These are phyloP conservation scores for Penicillium thymicola DNA, from an alignment of 2,329 filamentous ascomycete species.

Conservation along the genomic window DNA sequence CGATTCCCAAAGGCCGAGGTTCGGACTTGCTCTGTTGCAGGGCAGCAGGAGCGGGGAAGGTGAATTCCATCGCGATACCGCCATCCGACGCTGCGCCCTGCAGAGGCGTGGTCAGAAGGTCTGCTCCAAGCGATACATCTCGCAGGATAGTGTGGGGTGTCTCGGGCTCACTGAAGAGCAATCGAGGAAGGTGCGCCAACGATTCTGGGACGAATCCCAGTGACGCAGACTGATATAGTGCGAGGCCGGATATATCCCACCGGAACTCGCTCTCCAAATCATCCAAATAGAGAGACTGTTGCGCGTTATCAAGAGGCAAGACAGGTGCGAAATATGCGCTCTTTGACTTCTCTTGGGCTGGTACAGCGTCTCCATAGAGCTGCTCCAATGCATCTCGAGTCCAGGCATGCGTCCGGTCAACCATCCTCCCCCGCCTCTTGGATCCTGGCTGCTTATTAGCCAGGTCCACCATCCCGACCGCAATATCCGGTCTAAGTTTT, in stretches of 20 bases:
- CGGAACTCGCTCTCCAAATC: conserved; percentile 64
- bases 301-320: conserved; percentile 68
- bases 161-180: conserved; percentile 67
- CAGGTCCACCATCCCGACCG: conserved; percentile 72
- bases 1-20: conserved; percentile 60
- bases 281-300: conserved; percentile 77
- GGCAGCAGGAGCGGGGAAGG: conserved; percentile 56
- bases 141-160: conserved; percentile 75
- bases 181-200: conserved; percentile 63
- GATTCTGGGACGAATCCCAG: conserved; percentile 63
- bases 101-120: conserved; percentile 76
- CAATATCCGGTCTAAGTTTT: conserved; percentile 73
- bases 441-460: conserved; percentile 58
- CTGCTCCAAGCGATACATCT: conserved; percentile 72
- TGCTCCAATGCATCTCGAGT: conserved; percentile 62
- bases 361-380: conserved; percentile 36
- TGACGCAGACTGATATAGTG: conserved; percentile 71
- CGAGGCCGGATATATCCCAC: conserved; percentile 63
- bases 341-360: conserved; percentile 24
- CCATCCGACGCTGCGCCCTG: conserved; percentile 72
- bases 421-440: conserved; percentile 79
- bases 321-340: conserved; percentile 63
- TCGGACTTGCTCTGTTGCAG: conserved; percentile 8
- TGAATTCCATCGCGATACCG: conserved; percentile 78
- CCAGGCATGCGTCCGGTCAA: conserved; percentile 81